Conservation (phyloP, 495 filamentous ascomycete species). For the Penicillium lividum region DNA sequence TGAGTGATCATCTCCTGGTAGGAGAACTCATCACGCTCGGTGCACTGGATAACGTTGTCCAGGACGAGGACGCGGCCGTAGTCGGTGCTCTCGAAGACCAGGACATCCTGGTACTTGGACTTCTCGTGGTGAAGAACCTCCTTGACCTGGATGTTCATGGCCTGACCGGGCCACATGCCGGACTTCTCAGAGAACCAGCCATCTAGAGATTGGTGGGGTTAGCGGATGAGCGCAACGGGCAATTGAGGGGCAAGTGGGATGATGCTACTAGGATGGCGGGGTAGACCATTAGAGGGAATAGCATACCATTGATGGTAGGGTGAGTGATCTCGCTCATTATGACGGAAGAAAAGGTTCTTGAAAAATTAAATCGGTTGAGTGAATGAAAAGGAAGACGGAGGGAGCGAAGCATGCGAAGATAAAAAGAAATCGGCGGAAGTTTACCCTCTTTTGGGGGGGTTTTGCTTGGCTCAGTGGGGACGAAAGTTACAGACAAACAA, state of each 20-base stretch:
- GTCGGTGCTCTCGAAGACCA: constrained; percentile 96
- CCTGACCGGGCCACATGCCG: constrained; percentile 98
- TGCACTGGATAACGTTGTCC: constrained; percentile 98
- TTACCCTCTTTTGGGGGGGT: constrained; percentile 30
- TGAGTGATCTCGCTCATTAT: constrained; percentile 59
- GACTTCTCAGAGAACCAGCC: constrained; percentile 99
- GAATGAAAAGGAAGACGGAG: constrained; percentile 21
- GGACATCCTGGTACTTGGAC: constrained; percentile 96
- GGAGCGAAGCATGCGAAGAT: constrained; percentile 30
- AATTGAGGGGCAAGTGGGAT: constrained; percentile 11
- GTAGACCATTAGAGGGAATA: constrained; percentile 8
- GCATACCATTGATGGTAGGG: constrained; percentile 62
- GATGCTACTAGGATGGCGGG: constrained; percentile 10
- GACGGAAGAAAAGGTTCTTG: constrained; percentile 17
- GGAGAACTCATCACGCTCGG: constrained; percentile 96
- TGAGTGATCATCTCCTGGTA: constrained; percentile 99
- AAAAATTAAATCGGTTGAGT: constrained; percentile 4
- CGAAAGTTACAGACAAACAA: background rate
- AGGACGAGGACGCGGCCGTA: constrained; percentile 97
- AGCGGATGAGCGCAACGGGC: background rate
- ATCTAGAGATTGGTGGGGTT: constrained; percentile 57
- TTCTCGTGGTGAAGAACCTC: constrained; percentile 98
- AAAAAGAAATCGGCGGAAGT: constrained; percentile 31
- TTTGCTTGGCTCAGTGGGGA: constrained; percentile 27
- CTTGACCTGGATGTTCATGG: constrained; percentile 98